Conservation (phyloP, 805 yeast species). For the Metschnikowia continentalis region DNA sequence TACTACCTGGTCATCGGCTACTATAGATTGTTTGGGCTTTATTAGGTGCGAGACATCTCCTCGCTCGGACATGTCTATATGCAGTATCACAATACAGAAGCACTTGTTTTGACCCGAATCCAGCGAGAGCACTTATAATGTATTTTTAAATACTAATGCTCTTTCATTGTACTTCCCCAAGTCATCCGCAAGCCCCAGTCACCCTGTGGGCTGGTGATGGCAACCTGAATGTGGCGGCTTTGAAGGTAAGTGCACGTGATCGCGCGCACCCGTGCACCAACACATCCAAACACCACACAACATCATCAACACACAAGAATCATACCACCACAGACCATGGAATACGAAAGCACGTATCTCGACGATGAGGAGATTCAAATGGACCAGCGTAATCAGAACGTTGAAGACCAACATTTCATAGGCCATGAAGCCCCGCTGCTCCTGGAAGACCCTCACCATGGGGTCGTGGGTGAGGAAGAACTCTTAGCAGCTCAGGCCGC, state of each 20-base stretch:
- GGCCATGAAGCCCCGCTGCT: conserved; percentile 5
- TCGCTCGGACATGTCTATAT: not conserved
- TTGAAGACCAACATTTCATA: conserved; percentile 16
- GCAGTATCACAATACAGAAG: not conserved
- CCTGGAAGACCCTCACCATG: conserved; percentile 10
- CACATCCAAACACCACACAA: not conserved
- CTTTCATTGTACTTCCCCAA: too few relatives aligned
- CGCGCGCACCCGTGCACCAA: conserved; percentile 2
- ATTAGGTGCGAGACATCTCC: not conserved
- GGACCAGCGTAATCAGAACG: conserved; percentile 18
- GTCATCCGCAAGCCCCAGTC: too few relatives aligned
- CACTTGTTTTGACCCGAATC: not conserved
- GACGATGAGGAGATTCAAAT: conserved; percentile 26
- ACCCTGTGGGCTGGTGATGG: too few relatives aligned
- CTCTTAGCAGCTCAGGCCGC: conserved; percentile 44
- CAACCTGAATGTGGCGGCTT: too few relatives aligned
- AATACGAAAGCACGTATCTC: conserved; percentile 27
- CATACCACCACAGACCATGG: conserved; percentile 10
- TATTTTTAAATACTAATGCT: too few relatives aligned
- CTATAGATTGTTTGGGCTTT: not conserved
- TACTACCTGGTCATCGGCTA: too few relatives aligned
- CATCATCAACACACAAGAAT: not conserved
- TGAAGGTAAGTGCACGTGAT: not conserved
- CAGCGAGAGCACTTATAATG: too few relatives aligned
- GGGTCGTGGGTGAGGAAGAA: conserved; percentile 38